These are phyloP conservation scores for Xerocomus amazonicus DNA, from an alignment of 1,284 basidiomycete genomes.

Conservation along the genomic window DNA sequence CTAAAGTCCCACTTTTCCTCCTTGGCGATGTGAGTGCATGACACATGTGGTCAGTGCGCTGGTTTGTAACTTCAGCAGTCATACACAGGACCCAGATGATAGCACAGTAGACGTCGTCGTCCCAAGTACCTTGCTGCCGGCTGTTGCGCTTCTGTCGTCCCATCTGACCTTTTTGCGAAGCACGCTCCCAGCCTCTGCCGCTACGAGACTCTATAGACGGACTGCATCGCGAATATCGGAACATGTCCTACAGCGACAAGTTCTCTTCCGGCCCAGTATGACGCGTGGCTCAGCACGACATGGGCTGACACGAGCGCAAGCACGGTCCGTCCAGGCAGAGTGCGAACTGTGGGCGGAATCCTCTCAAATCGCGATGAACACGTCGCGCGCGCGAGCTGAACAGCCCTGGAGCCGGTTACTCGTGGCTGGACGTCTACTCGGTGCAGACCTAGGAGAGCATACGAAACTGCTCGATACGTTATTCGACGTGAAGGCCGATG, in stretches of 20 bases:
- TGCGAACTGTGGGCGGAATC: constrained; percentile 78
- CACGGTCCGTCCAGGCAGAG: constrained; percentile 54
- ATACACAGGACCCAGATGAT: constrained; percentile 20
- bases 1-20: constrained; percentile 68
- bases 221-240: constrained; percentile 63
- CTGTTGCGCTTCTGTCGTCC: constrained; percentile 69
- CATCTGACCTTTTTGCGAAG: constrained; percentile 63
- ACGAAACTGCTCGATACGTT: constrained; percentile 14
- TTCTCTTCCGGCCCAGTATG: constrained; percentile 73
- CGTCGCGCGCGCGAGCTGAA: constrained; percentile 44
- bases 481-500: constrained; percentile 15
- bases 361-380: constrained; percentile 54
- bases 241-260: constrained; percentile 78
- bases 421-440: constrained; percentile 64
- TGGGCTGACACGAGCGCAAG: constrained; percentile 45
- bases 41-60: neutral
- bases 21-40: constrained; percentile 36
- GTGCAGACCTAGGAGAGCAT: constrained; percentile 39
- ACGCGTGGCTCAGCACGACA: constrained; percentile 29
- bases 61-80: constrained; percentile 15
- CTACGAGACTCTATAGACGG: constrained; percentile 65
- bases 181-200: constrained; percentile 52
- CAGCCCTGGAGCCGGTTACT: constrained; percentile 71
- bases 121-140: constrained; percentile 64
- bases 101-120: constrained; percentile 47